A percentile compares a stretch with the other conserved stretches of the same genome.
Conservation (phyloP, 257 asterid genomes). For the Linaria vulgaris region DNA sequence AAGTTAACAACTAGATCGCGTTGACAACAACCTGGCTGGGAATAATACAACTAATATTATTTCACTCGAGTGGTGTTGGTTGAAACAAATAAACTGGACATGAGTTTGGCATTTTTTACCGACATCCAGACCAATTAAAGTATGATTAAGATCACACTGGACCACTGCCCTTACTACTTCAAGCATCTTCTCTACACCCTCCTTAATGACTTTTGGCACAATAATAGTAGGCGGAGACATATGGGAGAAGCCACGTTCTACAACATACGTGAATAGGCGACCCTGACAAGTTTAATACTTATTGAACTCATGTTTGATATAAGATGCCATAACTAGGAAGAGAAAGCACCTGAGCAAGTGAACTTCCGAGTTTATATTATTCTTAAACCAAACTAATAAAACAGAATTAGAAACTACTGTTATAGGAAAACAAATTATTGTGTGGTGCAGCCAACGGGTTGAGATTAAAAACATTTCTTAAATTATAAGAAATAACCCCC, state of each 20-base stretch:
- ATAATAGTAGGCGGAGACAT: slow-evolving; percentile 82
- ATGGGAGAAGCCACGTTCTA: slow-evolving; percentile 79
- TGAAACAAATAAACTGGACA: slow-evolving; percentile 10
- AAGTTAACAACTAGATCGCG: slow-evolving; percentile 4
- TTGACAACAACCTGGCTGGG: slow-evolving; percentile 73
- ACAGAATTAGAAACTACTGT: no score
- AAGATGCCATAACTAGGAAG: background rate
- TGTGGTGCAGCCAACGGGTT: no score
- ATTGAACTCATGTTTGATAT: background rate
- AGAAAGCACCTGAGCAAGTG: no score
- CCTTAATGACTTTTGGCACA: slow-evolving; percentile 78
- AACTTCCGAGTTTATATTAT: no score
- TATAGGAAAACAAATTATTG: no score
- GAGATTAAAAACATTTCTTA: no score
- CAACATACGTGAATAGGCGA: slow-evolving; percentile 94
- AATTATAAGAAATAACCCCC: no score
- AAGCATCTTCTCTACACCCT: slow-evolving; percentile 76
- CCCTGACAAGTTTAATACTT: slow-evolving; percentile 43
- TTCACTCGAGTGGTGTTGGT: background rate
- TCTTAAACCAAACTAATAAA: no score
- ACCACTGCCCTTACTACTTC: slow-evolving; percentile 95
- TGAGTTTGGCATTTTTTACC: slow-evolving; percentile 56
- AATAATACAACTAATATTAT: slow-evolving; percentile 10
- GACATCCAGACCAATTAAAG: slow-evolving; percentile 82
- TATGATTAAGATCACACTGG: slow-evolving; percentile 79